Evolutionary conservation across 1,139 yeast genomes (phyloP).

Genomic region (Lipomyces yarrowii): DNA sequence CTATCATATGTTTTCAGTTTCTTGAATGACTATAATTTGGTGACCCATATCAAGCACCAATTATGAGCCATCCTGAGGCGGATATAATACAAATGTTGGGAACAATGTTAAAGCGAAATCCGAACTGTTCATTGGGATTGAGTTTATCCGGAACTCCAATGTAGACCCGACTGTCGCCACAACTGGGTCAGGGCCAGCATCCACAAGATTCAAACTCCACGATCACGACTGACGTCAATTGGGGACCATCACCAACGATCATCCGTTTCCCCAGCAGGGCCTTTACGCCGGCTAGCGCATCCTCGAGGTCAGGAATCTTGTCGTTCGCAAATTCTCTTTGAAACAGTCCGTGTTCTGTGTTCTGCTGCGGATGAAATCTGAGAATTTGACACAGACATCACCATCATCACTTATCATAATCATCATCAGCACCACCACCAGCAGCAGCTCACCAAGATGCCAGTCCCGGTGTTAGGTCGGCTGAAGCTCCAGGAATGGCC

Average conservation of each 20-base stretch:
- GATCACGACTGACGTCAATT: neutral
- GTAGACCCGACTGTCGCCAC: no score
- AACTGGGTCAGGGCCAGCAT: no score
- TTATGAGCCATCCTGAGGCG: no score
- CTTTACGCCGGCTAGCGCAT: neutral
- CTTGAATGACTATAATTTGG: neutral
- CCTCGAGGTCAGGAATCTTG: neutral
- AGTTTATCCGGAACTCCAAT: no score
- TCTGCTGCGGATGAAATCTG: neutral
- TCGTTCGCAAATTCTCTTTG: neutral
- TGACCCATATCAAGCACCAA: no score
- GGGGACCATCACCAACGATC: neutral
- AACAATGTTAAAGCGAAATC: no score
- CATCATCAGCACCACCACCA: neutral
- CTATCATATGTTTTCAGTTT: neutral
- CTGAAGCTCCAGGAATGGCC: constrained; percentile 31
- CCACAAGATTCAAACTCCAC: neutral
- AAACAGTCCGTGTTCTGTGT: neutral
- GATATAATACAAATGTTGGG: no score
- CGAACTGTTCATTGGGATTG: no score
- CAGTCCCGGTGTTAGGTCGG: constrained; percentile 29
- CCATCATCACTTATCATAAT: no score
- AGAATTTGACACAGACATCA: neutral
- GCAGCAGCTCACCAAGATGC: constrained; percentile 15
- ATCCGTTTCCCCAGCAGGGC: neutral